Percentiles rank a stretch among this genome's conserved stretches.
Evolutionary conservation across 2,329 filamentous ascomycete species (phyloP).

Genomic region (Neopestalotiopsis rosae): DNA sequence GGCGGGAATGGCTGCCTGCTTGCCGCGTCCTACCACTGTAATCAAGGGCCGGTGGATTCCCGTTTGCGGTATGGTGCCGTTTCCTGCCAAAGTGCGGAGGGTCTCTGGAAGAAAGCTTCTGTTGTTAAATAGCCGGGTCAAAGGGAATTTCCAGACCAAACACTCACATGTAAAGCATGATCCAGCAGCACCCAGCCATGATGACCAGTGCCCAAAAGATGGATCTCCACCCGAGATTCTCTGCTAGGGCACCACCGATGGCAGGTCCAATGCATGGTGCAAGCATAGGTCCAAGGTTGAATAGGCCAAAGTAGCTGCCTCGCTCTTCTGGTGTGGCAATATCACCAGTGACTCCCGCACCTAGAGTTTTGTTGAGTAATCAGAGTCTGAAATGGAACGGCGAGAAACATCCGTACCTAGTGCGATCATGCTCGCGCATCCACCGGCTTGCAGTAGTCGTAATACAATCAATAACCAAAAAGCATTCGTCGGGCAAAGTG

Average conservation of each 20-base stretch:
- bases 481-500: slow-evolving; percentile 35
- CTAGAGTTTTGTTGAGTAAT: background rate
- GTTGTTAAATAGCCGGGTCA: slow-evolving; percentile 25
- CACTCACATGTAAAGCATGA: slow-evolving; percentile 31
- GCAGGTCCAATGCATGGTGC: slow-evolving; percentile 63
- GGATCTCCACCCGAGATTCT: slow-evolving; percentile 59
- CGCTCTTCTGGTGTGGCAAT: slow-evolving; percentile 38
- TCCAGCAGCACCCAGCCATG: slow-evolving; percentile 46
- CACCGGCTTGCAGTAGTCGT: slow-evolving; percentile 36
- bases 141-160: background rate
- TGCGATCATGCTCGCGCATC: slow-evolving; percentile 41
- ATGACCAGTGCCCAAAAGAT: slow-evolving; percentile 46
- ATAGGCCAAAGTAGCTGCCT: slow-evolving; percentile 39
- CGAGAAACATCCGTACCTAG: slow-evolving; percentile 25
- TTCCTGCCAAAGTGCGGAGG: background rate
- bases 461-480: slow-evolving; percentile 40
- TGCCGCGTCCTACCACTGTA: slow-evolving; percentile 24
- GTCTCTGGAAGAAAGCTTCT: slow-evolving; percentile 1
- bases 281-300: slow-evolving; percentile 47
- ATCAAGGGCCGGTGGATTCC: slow-evolving; percentile 28
- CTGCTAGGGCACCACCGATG: slow-evolving; percentile 58
- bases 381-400: background rate
- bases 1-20: background rate
- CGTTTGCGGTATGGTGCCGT: slow-evolving; percentile 1
- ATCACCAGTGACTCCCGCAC: slow-evolving; percentile 37